Conservation (phyloP, 2,329 filamentous ascomycete genomes). For the Paraconiothyrium sp. region DNA sequence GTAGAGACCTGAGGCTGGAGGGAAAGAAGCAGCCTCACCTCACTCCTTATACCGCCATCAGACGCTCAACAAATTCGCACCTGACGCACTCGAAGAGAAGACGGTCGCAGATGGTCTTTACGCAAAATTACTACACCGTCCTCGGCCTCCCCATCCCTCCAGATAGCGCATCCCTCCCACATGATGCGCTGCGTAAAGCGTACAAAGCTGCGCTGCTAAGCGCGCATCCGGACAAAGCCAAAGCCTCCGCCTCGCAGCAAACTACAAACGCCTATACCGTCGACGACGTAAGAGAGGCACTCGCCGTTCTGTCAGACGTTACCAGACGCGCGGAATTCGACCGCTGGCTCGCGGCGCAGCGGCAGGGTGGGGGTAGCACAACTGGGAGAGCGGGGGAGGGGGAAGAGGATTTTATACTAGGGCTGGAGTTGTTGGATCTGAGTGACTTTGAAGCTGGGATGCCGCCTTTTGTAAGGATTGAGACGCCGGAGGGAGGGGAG, state of each 20-base stretch:
- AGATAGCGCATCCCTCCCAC: not conserved
- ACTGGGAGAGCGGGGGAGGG: constrained; percentile 10
- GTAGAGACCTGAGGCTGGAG: no score
- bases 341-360: constrained; percentile 24
- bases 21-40: no score
- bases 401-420: constrained; percentile 50
- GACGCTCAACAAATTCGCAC: no score
- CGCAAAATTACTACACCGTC: constrained; percentile 42
- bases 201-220: constrained; percentile 66
- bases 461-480: not conserved
- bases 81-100: not conserved
- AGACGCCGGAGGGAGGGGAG: not conserved
- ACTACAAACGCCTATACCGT: constrained; percentile 52
- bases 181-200: constrained; percentile 46
- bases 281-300: constrained; percentile 69
- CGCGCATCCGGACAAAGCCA: constrained; percentile 68
- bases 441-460: constrained; percentile 55
- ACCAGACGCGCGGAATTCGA: constrained; percentile 54
- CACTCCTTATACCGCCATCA: no score
- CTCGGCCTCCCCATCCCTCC: constrained; percentile 31
- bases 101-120: constrained; percentile 30
- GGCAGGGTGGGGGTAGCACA: not conserved
- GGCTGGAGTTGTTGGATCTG: constrained; percentile 66
- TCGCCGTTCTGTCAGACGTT: constrained; percentile 61
- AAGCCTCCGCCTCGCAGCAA: no score